Evolutionary conservation across 176 grass and related monocot species (phyloP).

Genomic region (Carex littledalei): DNA sequence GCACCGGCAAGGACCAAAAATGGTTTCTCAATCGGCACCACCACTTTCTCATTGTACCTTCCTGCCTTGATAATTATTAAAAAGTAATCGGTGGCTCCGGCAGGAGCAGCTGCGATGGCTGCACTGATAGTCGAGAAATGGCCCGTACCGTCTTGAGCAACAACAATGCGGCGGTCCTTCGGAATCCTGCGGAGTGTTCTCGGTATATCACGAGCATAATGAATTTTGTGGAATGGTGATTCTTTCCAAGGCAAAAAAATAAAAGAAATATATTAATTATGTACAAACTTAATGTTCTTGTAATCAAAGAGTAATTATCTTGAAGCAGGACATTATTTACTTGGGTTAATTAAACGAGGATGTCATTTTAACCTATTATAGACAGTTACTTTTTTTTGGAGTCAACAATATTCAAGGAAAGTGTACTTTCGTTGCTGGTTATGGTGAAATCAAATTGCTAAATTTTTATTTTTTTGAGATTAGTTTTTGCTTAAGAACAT

Average conservation of each 20-base stretch:
- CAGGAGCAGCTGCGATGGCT: conserved; percentile 46
- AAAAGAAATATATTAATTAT: not conserved
- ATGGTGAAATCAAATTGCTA: not conserved
- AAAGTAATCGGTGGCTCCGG: conserved; percentile 11
- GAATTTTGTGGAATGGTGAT: not conserved
- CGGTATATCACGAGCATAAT: not conserved
- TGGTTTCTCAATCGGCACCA: conserved; percentile 29
- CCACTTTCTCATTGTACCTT: conserved; percentile 57
- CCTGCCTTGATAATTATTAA: conserved; percentile 71
- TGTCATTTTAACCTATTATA: not conserved
- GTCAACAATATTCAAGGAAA: not conserved
- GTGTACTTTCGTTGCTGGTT: not conserved
- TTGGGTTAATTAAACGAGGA: not conserved
- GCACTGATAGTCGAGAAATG: conserved; percentile 51
- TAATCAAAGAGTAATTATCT: not conserved
- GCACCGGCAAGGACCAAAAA: conserved; percentile 50
- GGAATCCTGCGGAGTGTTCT: not conserved
- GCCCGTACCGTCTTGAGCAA: conserved; percentile 63
- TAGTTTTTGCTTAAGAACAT: not conserved
- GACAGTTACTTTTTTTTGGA: not conserved
- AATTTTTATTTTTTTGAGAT: not conserved
- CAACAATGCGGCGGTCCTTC: conserved; percentile 7
- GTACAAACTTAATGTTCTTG: not conserved
- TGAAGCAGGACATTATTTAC: not conserved
- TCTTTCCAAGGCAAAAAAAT: not conserved